Evolutionary conservation across 176 grass and related monocot genomes (phyloP), one percentile per base, ranked within the genome.

Genomic region (Leersia perrieri): DNA sequence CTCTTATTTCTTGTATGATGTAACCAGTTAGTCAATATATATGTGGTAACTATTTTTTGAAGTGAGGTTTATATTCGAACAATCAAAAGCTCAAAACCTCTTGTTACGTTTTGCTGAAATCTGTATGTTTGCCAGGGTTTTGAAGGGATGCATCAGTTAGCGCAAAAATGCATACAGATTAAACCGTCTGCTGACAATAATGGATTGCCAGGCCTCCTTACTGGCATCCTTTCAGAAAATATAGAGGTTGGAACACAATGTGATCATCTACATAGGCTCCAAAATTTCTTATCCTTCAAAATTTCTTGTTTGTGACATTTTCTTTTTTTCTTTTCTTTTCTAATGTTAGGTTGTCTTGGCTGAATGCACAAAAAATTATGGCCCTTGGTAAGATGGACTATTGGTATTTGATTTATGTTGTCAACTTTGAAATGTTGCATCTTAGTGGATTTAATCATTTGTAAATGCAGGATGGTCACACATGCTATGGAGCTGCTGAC

Each of bases 401-500:
- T 63, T 40, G 27, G 29, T 33, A 82, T 67, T 58, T 53, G 31
- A 72, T 79, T 71, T 80, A 35, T 75, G 80, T 39, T 26, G 3
- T 78, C 16, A 84, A 57, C 35, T 38, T 51, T 84, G 40, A 77
- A 76, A 76, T 9, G 22, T 64, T 34, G 32, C 40, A 7, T 11
- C 33, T 49, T 79, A 80, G 81, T 66, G 47, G 11, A 55, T 70
- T 85, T 76, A 72, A 32, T 27, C 79, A 47, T 87, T 51, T 87
- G 64, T 83, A 63, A 68, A 61, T 70, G n/a, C 69, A 98, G 95
- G 95, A 88, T 98, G 87, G 95, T 98, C 76, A 88, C 86, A 33
- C 95, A 98, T 89, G 90, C 84, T 25, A 87, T 91, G 81, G 95
- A 98, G 66, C 88, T 98, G 68, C 80, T 98, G 81, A 85, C 92